Percentiles rank a stretch among this genome's conserved stretches.
Evolutionary conservation across 2,329 filamentous ascomycete genomes (phyloP).

Genomic region (Trichoderma citrinoviride): DNA sequence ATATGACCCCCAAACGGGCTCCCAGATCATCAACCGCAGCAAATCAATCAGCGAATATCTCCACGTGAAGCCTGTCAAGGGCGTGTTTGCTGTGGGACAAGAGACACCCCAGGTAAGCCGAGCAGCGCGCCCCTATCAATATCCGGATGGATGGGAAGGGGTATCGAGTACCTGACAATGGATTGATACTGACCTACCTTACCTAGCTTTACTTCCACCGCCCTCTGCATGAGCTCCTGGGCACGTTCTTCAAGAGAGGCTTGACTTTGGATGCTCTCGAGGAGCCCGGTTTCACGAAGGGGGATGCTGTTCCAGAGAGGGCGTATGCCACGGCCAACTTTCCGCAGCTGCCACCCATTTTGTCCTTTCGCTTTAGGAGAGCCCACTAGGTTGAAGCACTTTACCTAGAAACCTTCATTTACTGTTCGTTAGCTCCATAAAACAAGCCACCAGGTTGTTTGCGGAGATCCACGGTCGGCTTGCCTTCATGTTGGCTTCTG

Average conservation of each 20-base stretch:
- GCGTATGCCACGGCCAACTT: constrained; percentile 40
- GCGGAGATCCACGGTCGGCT: too few relatives aligned
- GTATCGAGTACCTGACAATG: background rate
- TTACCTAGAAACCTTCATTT: too few relatives aligned
- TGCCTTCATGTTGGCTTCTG: too few relatives aligned
- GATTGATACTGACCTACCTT: too few relatives aligned
- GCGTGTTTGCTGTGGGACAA: constrained; percentile 38
- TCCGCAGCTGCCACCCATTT: constrained; percentile 37
- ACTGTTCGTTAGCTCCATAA: too few relatives aligned
- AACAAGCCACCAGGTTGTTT: too few relatives aligned
- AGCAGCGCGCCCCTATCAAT: background rate
- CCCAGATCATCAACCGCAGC: constrained; percentile 35
- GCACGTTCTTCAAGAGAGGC: constrained; percentile 41
- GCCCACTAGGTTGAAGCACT: background rate
- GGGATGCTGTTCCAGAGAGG: constrained; percentile 31
- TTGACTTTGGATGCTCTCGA: constrained; percentile 47
- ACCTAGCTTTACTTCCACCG: constrained; percentile 48
- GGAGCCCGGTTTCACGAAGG: constrained; percentile 45
- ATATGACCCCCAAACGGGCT: constrained; percentile 37
- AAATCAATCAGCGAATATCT: constrained; percentile 44
- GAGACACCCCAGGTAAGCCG: constrained; percentile 35
- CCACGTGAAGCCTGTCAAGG: constrained; percentile 39
- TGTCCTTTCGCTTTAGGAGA: constrained; percentile 25
- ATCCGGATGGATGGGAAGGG: too few relatives aligned
- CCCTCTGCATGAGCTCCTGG: constrained; percentile 44